Evolutionary conservation across 2,329 filamentous ascomycete genomes (phyloP).

Genomic region (Colletotrichum sp.): DNA sequence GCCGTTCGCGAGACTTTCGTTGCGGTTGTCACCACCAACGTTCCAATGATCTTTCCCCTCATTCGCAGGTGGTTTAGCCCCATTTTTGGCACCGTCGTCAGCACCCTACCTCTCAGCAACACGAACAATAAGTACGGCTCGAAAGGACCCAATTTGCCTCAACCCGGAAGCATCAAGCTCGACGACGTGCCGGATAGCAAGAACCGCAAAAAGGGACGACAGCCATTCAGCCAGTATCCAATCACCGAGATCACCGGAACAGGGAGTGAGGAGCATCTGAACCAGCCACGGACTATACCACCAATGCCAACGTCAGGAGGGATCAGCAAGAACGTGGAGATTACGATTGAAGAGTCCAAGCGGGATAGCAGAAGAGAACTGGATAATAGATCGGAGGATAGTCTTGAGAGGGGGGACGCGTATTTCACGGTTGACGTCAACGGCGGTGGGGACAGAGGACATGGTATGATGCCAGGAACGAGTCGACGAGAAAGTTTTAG

Average conservation of each 20-base stretch:
- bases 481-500: not conserved
- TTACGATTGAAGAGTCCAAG: conserved; percentile 2
- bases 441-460: not conserved
- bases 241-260: conserved; percentile 6
- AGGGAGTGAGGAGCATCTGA: conserved; percentile 14
- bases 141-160: conserved; percentile 2
- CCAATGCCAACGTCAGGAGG: not conserved
- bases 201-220: conserved; percentile 4
- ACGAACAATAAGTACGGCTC: not conserved
- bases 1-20: conserved; percentile 24
- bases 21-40: conserved; percentile 22
- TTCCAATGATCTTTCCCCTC: conserved; percentile 19
- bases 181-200: not conserved
- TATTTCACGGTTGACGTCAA: not conserved
- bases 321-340: conserved; percentile 16
- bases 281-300: not conserved
- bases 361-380: not conserved
- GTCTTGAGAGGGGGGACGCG: not conserved
- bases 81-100: not conserved
- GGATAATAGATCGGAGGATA: not conserved
- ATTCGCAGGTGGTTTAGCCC: conserved; percentile 10
- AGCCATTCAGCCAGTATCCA: conserved; percentile 8
- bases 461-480: not conserved
- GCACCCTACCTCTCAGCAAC: not conserved
- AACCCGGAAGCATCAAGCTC: conserved; percentile 9